Conservation (phyloP, 129 eudicot genomes). For the Apium graveolens region DNA sequence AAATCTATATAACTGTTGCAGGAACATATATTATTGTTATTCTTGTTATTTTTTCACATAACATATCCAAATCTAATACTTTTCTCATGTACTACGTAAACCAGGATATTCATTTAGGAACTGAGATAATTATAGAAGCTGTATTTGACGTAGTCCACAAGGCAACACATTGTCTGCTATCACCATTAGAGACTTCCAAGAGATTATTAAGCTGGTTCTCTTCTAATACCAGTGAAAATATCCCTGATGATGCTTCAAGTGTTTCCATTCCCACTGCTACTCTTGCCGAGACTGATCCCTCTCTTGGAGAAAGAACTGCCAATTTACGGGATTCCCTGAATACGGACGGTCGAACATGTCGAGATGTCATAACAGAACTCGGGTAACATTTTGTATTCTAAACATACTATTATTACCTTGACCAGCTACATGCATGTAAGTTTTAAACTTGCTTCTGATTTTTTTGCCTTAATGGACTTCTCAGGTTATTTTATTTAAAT, state of each 20-base stretch:
- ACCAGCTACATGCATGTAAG: background rate
- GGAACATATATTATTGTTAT: background rate
- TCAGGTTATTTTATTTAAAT: background rate
- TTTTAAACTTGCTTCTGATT: background rate
- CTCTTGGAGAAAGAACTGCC: slow-evolving; percentile 50
- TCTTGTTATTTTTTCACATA: background rate
- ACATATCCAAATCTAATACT: background rate
- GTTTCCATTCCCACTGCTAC: slow-evolving; percentile 43
- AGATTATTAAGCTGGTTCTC: slow-evolving; percentile 45
- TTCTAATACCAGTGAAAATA: slow-evolving; percentile 19
- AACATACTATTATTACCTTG: background rate
- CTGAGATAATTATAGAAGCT: slow-evolving; percentile 74
- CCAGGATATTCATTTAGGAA: slow-evolving; percentile 86
- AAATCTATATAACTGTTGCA: background rate
- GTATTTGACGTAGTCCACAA: slow-evolving; percentile 64
- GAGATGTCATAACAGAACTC: slow-evolving; percentile 86
- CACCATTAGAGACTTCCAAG: slow-evolving; percentile 54
- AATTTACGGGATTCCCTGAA: slow-evolving; percentile 41
- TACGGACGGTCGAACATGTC: slow-evolving; percentile 87
- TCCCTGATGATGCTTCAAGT: slow-evolving; percentile 21
- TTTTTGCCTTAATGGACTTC: background rate
- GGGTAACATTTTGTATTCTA: slow-evolving; percentile 40
- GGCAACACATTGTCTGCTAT: slow-evolving; percentile 56
- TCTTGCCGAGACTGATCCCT: slow-evolving; percentile 55
- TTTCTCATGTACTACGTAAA: slow-evolving; percentile 10